A percentile compares a stretch with the other conserved stretches of the same genome.
These are phyloP conservation scores for Verticillium dahliae DNA, from an alignment of 2,329 filamentous ascomycete species.

Conservation along the genomic window DNA sequence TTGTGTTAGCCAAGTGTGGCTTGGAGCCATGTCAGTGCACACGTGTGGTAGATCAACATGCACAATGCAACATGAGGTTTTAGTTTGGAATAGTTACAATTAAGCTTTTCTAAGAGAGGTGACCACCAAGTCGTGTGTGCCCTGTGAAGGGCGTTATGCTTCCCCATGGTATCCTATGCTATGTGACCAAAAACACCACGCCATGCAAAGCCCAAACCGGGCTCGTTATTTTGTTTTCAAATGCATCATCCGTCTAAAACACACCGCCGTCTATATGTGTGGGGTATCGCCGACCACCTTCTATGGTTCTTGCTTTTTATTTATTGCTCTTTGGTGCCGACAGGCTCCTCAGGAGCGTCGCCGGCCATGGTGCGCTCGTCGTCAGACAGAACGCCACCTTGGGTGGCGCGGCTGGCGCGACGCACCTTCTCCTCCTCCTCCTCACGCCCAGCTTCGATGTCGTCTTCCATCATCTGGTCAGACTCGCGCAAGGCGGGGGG, in stretches of 20 bases:
- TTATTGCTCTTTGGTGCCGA: not conserved
- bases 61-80: too few relatives aligned
- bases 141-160: not conserved
- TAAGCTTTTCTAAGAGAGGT: not conserved
- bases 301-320: too few relatives aligned
- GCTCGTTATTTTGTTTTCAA: not conserved
- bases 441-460: conserved; percentile 6
- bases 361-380: conserved; percentile 9
- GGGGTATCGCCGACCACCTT: not conserved
- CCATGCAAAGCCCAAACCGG: not conserved
- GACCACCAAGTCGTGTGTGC: not conserved
- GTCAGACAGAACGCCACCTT: conserved; percentile 7
- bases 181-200: not conserved
- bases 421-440: conserved; percentile 9
- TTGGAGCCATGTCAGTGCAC: too few relatives aligned
- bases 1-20: too few relatives aligned
- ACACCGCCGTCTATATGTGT: not conserved
- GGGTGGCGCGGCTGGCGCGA: not conserved
- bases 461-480: conserved; percentile 3
- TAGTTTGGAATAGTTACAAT: not conserved
- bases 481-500: not conserved
- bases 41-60: too few relatives aligned
- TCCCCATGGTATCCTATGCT: not conserved
- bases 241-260: not conserved
- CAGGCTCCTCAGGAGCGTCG: conserved; percentile 3